Percentiles rank a stretch among this genome's conserved stretches.
Evolutionary conservation across 352 stramenopile genomes (phyloP).

Genomic region (Pythium catenulatum): DNA sequence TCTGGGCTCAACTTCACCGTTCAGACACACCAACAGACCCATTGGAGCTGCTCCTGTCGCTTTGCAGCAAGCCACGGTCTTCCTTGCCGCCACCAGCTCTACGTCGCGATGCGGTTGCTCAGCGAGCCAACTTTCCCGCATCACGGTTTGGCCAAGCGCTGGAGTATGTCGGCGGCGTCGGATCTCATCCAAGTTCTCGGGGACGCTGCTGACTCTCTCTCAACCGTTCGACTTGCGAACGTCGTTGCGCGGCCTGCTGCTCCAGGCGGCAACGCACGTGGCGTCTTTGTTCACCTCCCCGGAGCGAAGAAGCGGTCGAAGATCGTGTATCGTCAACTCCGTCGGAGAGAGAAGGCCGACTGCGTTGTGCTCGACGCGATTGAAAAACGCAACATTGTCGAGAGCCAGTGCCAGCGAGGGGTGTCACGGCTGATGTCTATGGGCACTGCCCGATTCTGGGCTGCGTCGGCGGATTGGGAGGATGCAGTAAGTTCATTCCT

Average conservation of each 20-base stretch:
- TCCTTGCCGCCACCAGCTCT: neutral
- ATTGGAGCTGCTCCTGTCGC: neutral
- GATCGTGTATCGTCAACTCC: neutral
- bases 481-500: neutral
- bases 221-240: neutral
- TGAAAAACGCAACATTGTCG: neutral
- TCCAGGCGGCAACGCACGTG: neutral
- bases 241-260: neutral
- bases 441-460: neutral
- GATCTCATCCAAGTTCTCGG: neutral
- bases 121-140: neutral
- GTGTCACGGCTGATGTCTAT: neutral
- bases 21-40: neutral
- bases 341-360: neutral
- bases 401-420: neutral
- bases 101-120: neutral
- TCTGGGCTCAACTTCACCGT: neutral
- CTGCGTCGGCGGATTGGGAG: neutral
- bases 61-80: neutral
- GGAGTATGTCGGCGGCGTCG: neutral
- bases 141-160: neutral
- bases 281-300: too few species aligned
- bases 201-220: neutral
- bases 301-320: too few species aligned
- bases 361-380: neutral